Base-by-base conservation (phyloP, 164 flowering plant genomes). In the Umbellularia californica region DNA sequence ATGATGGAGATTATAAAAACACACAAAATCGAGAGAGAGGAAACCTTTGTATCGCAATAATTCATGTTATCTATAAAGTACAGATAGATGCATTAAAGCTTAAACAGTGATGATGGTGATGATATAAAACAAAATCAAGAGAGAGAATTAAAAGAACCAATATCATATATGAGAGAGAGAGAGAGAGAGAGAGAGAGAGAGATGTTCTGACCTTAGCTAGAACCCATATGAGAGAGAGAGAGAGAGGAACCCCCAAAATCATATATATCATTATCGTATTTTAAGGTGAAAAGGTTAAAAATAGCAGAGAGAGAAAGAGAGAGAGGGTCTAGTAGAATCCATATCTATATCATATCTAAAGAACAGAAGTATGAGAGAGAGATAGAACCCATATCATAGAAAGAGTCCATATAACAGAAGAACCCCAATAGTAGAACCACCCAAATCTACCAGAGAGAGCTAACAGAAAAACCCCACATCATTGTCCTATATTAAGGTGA, bases 111-210 rank as follows among this genome's bases (percentile, higher is more conserved):
- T 7, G 5, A 41, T 41, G 47, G 47, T 10, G 47, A 41, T 41
- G 11, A 41, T 41, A 41, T 41, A 41, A 41, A 41, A 41, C 47
- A 41, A 41, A 41, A 41, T 41, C 47, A 41, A 41, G 60, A 55
- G 60, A 55, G 60, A 55, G n/a, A 27, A 67, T 19, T 67, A 67
- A 17, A 67, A 67, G 50, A 64, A 64, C 67, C 67, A 23, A 64
- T 64, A 2, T 64, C 67, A 64, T 14, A 60, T 60, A 60, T n/a
- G 64, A 60, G 22, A 17, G 64, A 3, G 22, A 60, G 68, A 65
- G 27, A 13, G 10, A 27, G 24, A 23, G 64, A 60, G 22, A 17
- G 64, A 3, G 22, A 60, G 68, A 65, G 27, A 13, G 10, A 27
- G 24, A 23, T 25, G 28, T 15, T 11, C 24, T 10, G 14, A 23